These are phyloP conservation scores for Coelastrella sp. DNA, from an alignment of 139 green algal genomes.

Conservation along the genomic window DNA sequence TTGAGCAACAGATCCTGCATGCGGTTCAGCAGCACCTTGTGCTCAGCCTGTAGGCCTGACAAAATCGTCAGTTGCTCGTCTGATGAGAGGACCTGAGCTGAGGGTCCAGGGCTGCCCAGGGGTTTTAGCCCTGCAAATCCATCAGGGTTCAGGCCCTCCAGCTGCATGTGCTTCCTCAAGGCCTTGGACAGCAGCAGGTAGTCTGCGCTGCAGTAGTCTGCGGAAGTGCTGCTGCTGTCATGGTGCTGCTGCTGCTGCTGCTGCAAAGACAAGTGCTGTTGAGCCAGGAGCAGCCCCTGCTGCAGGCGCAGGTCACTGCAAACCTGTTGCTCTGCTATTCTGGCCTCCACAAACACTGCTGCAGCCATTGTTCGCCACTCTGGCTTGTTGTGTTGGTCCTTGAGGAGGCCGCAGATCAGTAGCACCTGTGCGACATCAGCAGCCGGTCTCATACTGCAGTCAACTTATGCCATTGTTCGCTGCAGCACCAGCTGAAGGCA, in stretches of 20 bases:
- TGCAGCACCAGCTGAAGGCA: too few relatives aligned
- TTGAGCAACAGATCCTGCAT: slow-evolving; percentile 23
- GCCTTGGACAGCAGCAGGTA: background rate
- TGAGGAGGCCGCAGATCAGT: slow-evolving; percentile 2
- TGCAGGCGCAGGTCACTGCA: slow-evolving; percentile 35
- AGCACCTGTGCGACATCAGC: background rate
- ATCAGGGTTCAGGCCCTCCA: slow-evolving; percentile 22
- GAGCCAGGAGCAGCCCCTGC: slow-evolving; percentile 11
- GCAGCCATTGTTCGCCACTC: background rate
- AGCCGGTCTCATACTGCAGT: background rate
- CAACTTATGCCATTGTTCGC: too few relatives aligned
- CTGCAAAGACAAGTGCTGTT: background rate
- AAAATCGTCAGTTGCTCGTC: slow-evolving; percentile 2
- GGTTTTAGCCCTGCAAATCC: slow-evolving; percentile 21
- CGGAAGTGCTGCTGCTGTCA: background rate
- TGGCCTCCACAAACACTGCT: slow-evolving; percentile 29
- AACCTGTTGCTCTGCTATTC: slow-evolving; percentile 16
- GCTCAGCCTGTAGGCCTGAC: slow-evolving; percentile 22
- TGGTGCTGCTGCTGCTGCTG: slow-evolving; percentile 22
- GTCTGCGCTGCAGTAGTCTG: background rate
- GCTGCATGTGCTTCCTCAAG: slow-evolving; percentile 37
- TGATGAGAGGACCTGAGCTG: background rate
- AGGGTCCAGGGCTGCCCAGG: background rate
- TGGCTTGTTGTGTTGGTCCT: slow-evolving; percentile 4
- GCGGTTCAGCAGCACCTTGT: background rate